Evolutionary conservation across 2,329 filamentous ascomycete genomes (phyloP), one percentile per base, ranked within the genome.

Genomic region (Talaromyces islandicus): DNA sequence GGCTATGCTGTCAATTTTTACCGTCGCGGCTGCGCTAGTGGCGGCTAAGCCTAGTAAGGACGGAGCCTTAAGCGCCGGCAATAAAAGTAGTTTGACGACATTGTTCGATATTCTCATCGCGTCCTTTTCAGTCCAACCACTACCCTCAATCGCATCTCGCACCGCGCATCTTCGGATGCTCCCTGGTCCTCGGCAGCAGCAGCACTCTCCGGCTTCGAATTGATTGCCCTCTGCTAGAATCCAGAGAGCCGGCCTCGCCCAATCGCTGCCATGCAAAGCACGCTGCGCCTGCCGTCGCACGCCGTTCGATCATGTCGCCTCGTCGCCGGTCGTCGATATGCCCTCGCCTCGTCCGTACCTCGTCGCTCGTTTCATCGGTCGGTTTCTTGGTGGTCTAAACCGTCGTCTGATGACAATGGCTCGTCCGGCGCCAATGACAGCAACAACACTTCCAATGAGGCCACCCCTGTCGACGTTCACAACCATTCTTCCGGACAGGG

Each of bases 201-300:
- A 63, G 60, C 51, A 61, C 60, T 60, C 65, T 60, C 56, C 55
- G 52, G 53, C 32, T 43, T 38, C 56, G 60, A 52, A 35, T 19
- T 56, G 53, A 56, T 27, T 60, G 64, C 59, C 60, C 68, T 67
- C 64, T 67, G 70, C 61, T 69, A 67, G 67, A 61, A 55, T 27
- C 10, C 27, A 19, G 41, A 41, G 54, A 58, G 24, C 56, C 59
- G 63, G 65, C 66, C 68, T 67, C 67, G 69, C 68, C 73, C 73
- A 70, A 70, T 69, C 71, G 63, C 66, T 65, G 69, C 73, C 72
- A 76, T 77, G 70, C 73, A 71, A 65, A 69, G 64, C 64, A 67
- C 71, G 66, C 69, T 73, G 62, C 68, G 72, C 60, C 69, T 69
- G 64, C 69, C 68, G 54, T 64, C 64, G 54, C 60, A 62, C 60